phyloP scores from a whole-genome alignment of 768 basidiomycete genomes.

The Mycena galericulata region DNA sequence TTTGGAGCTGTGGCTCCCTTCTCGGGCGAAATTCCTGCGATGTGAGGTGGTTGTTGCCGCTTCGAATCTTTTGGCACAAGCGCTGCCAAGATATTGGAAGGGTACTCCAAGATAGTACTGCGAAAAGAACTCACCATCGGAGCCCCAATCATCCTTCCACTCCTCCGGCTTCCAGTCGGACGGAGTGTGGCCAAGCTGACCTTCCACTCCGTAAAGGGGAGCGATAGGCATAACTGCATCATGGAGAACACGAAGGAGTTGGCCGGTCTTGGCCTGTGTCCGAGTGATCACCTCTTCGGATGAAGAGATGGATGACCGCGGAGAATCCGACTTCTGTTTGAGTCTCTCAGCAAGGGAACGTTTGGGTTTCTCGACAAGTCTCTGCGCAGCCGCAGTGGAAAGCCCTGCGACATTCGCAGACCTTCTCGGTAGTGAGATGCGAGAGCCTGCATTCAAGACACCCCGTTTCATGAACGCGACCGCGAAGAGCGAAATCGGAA shows the following conservation, averaged over 20 bases:
- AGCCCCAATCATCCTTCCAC: slow-evolving; percentile 35
- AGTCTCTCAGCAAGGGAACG: slow-evolving; percentile 20
- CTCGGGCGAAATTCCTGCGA: background rate
- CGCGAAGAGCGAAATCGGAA: too few relatives aligned
- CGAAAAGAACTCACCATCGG: slow-evolving; percentile 22
- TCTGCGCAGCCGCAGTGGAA: background rate
- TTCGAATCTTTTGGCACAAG: slow-evolving; percentile 18
- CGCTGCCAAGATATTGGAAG: background rate
- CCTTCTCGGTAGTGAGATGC: slow-evolving; percentile 1
- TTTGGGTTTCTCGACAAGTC: background rate
- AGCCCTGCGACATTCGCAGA: background rate
- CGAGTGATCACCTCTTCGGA: slow-evolving; percentile 21
- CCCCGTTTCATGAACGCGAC: slow-evolving; percentile 31
- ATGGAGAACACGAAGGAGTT: slow-evolving; percentile 22
- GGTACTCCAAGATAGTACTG: background rate
- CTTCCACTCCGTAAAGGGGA: slow-evolving; percentile 6
- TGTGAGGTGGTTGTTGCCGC: slow-evolving; percentile 28
- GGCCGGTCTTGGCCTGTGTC: slow-evolving; percentile 12
- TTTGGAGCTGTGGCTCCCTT: background rate
- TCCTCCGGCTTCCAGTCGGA: slow-evolving; percentile 29
- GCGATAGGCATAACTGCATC: slow-evolving; percentile 20
- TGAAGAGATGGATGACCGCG: background rate
- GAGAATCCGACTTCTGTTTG: background rate
- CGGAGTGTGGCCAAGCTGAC: background rate
- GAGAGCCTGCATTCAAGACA: slow-evolving; percentile 19